Evolutionary conservation across 83 land plant genomes (phyloP).

Genomic region (Diphasiastrum complanatum): DNA sequence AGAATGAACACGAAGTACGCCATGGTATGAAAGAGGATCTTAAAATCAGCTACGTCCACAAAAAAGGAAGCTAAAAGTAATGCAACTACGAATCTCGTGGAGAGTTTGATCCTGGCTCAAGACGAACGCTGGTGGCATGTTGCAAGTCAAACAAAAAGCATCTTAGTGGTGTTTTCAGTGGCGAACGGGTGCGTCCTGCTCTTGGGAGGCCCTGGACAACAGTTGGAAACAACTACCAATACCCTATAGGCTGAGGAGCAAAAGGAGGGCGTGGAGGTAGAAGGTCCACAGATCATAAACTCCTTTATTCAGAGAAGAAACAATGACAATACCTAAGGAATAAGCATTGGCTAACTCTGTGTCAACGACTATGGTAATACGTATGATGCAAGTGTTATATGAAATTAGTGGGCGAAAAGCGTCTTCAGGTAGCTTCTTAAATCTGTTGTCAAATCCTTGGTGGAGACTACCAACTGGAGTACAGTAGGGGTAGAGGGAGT

Average conservation of each 20-base stretch:
- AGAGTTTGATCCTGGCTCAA: constrained; percentile 16
- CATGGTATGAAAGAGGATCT: too few relatives aligned
- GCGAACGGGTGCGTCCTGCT: constrained; percentile 18
- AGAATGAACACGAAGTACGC: too few relatives aligned
- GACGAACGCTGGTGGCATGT: constrained; percentile 13
- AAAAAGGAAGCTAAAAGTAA: constrained; percentile 15
- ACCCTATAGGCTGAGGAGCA: constrained; percentile 19
- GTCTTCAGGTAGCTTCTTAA: constrained; percentile 21
- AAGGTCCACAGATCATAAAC: not conserved
- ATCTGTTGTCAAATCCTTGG: constrained; percentile 11
- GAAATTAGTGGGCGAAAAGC: constrained; percentile 15
- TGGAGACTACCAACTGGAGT: constrained; percentile 20
- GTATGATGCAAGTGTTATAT: constrained; percentile 18
- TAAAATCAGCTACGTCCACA: not conserved
- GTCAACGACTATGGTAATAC: constrained; percentile 1
- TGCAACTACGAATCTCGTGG: constrained; percentile 11
- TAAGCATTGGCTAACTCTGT: constrained; percentile 19
- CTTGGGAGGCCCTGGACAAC: constrained; percentile 19
- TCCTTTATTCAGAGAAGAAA: constrained; percentile 21
- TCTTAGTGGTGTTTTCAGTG: constrained; percentile 12
- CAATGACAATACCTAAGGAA: constrained; percentile 18
- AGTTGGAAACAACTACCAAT: constrained; percentile 13
- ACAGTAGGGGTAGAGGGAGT: constrained; percentile 19
- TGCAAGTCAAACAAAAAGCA: constrained; percentile 9
- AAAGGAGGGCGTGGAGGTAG: constrained; percentile 1